Evolutionary conservation across 2,329 filamentous ascomycete species (phyloP), one percentile per base, ranked within the genome.

Genomic region (Pyrenophora tritici-repentis): DNA sequence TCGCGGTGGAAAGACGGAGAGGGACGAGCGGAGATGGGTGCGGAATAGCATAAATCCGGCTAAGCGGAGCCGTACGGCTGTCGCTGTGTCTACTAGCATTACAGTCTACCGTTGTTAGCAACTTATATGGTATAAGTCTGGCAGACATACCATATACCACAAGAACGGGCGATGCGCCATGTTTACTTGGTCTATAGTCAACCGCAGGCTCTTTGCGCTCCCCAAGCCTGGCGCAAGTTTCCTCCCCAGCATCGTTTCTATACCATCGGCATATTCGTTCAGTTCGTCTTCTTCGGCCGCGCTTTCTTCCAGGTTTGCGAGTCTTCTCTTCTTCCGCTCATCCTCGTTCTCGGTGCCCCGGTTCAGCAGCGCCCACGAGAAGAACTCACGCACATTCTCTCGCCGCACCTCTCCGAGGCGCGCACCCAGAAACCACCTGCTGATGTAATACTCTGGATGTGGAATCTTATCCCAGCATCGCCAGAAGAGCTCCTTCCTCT

Each of bases 361-460:
- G 55, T 86, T 84, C 52, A 87, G 83, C 62, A 90, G 84, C 1
- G 83, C 86, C 87, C 87, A 90, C 7, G 82, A 75, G 17, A 88
- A 69, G 59, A 88, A 89, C 55, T 88, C 84, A 58, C 78, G 80
- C 44, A 89, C 71, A 61, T 90, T 88, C n/a, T 89, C 85, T n/a
- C 81, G 76, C 37, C 80, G 77, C 47, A 90, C 83, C 29, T 86
- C 83, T 14, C 75, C 68, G 1, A 76, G 50, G 8, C 80, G 75
- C 1, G 86, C 83, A 26, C 82, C 83, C n/a, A 85, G 75, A 57
- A 89, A 89, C 87, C 87, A 90, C 53, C 78, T 77, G 41, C 74
- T 77, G 35, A 90, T 58, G 62, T 87, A 90, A 17, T 70, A 70
- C 46, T 83, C 80, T 0, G 77, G 74, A 55, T 85, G 79, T 1